phyloP scores from a whole-genome alignment of 805 yeast species.

The Candida ipomoeae region DNA sequence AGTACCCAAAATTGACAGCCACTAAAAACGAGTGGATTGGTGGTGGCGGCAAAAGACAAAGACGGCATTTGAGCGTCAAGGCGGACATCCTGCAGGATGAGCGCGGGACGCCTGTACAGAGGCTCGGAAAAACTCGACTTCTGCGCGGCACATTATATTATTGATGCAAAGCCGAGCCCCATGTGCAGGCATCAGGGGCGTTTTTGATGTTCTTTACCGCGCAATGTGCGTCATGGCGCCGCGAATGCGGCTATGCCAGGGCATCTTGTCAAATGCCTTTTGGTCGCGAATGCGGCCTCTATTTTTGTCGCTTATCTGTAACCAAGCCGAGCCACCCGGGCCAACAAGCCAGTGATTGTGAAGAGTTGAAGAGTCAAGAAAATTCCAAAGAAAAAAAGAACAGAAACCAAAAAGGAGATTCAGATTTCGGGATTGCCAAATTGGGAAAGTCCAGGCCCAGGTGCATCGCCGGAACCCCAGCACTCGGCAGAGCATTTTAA shows the following conservation, averaged over 20 bases:
- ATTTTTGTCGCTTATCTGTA: background rate
- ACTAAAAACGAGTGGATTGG: too few species aligned
- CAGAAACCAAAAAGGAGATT: too few species aligned
- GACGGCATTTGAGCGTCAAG: background rate
- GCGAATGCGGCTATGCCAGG: background rate
- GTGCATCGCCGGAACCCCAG: too few species aligned
- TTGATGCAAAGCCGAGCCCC: background rate
- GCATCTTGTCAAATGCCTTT: constrained; percentile 1
- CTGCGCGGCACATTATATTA: background rate
- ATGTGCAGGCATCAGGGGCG: constrained; percentile 2
- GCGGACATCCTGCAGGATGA: background rate
- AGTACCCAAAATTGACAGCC: too few species aligned
- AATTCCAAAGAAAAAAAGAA: too few species aligned
- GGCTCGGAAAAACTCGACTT: background rate
- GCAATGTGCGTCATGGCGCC: background rate
- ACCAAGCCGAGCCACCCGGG: background rate
- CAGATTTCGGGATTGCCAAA: too few species aligned
- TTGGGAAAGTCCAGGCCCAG: too few species aligned
- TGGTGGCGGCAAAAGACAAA: background rate
- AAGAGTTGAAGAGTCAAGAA: too few species aligned
- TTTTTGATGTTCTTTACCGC: background rate
- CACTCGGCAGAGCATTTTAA: background rate
- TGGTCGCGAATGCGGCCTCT: background rate
- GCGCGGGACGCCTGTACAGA: background rate
- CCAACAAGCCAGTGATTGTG: too few species aligned